Base-by-base conservation (phyloP, 2,329 filamentous ascomycete species). In the Microcyclospora tardicrescens region DNA sequence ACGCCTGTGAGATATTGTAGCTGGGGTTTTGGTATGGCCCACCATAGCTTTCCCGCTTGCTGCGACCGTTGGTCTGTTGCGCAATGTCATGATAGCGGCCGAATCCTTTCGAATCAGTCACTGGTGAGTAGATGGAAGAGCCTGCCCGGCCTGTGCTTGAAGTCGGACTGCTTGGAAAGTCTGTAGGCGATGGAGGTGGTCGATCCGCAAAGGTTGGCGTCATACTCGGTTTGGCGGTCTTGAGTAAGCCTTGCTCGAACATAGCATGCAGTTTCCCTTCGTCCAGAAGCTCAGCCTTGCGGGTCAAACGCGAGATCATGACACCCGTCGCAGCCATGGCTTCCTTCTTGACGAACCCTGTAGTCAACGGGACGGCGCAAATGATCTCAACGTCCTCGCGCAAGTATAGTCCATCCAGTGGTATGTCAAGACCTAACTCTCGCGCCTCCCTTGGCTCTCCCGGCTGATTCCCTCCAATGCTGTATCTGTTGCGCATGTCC, bases 331-430 rank as follows among this genome's bases (percentile, higher is more conserved):
- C 75, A 8, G 74, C 68, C 60, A 79, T 79, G 51, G 73, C 69
- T 55, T 81, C 75, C 41, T 72, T 67, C 64, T 79, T 81, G 47
- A 82, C 77, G 42, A 81, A 80, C 35, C 66, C 54, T 41, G 77
- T 67, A 39, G 77, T 67, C 42, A 58, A 40, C 16, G 77, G 69
- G 38, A 82, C 62, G 53, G 81, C 82, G 65, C 76, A 79, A 50
- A 71, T 72, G 59, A 83, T 77, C 55, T 82, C 77, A 31, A 82
- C 78, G 45, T 83, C 79, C 50, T 81, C 77, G 40, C 77, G 69
- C 42, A 83, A 62, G 50, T 82, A 83, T 2, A 83, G 59, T 0
- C 79, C 79, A 41, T 81, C 75, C 16, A 65, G 61, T 1, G 79
- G 79, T 0, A 69, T 74, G 33, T 75, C 75, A 0, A 81, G 67